Percentiles rank a stretch among this genome's conserved stretches.
phyloP scores from a whole-genome alignment of 352 stramenopile genomes.

The Phytophthora hybrid region DNA sequence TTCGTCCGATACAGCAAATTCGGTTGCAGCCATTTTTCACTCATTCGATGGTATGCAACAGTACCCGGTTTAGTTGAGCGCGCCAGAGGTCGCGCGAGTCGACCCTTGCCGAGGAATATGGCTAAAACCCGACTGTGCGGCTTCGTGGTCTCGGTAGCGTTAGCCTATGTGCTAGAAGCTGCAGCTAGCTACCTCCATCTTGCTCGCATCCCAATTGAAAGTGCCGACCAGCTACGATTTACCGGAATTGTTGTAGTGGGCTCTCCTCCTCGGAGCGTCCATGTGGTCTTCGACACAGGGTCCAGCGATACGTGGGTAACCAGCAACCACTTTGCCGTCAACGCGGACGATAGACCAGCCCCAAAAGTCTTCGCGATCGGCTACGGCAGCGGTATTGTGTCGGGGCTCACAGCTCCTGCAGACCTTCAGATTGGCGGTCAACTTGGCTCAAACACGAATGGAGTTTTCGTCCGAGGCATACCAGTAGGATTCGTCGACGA shows the following conservation, averaged over 20 bases:
- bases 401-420: slow-evolving; percentile 10
- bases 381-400: slow-evolving; percentile 31
- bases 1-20: no score
- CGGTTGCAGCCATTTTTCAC: no score
- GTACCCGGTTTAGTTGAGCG: no score
- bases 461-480: slow-evolving; percentile 10
- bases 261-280: slow-evolving; percentile 5
- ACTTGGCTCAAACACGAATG: neutral
- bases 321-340: neutral
- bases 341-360: neutral
- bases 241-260: slow-evolving; percentile 13
- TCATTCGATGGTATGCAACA: no score
- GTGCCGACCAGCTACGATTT: slow-evolving; percentile 25
- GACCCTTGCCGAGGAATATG: neutral
- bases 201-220: slow-evolving; percentile 24
- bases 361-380: slow-evolving; percentile 6
- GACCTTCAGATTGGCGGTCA: slow-evolving; percentile 12
- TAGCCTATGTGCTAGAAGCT: neutral
- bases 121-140: neutral
- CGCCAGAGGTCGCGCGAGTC: neutral
- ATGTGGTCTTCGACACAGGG: slow-evolving; percentile 33
- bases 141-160: neutral
- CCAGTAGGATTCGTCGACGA: slow-evolving; percentile 23
- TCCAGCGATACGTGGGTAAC: slow-evolving; percentile 33
- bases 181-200: slow-evolving; percentile 4